Evolutionary conservation across 2,329 filamentous ascomycete species (phyloP).

Genomic region (Claviceps sp.): DNA sequence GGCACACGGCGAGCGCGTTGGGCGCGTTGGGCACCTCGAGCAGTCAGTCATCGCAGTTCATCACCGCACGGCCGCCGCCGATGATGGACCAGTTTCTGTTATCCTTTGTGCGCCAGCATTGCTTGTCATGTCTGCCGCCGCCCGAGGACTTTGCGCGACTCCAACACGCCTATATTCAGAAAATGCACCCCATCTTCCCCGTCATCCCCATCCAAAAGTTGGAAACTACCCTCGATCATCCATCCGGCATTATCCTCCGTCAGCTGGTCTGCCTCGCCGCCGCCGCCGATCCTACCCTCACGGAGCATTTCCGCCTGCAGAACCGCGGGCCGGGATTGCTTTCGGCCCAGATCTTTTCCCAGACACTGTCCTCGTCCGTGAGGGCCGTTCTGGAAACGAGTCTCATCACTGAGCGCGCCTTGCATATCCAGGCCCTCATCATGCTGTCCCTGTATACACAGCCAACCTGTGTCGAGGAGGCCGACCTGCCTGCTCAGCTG

Average conservation of each 20-base stretch:
- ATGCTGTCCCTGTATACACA: conserved; percentile 48
- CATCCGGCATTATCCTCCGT: conserved; percentile 30
- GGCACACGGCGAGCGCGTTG: conserved; percentile 26
- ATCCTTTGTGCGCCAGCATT: conserved; percentile 31
- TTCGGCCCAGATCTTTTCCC: conserved; percentile 33
- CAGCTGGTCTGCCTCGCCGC: conserved; percentile 44
- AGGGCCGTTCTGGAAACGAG: conserved; percentile 38
- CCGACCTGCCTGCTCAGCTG: conserved; percentile 39
- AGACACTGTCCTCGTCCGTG: conserved; percentile 33
- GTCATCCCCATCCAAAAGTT: conserved; percentile 29
- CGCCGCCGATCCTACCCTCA: conserved; percentile 33
- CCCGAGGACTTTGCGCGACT: conserved; percentile 31
- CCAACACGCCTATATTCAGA: conserved; percentile 32
- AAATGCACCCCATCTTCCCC: conserved; percentile 42
- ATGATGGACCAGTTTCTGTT: conserved; percentile 27
- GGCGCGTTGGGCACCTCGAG: conserved; percentile 12
- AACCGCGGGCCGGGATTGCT: conserved; percentile 25
- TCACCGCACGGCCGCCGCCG: conserved; percentile 23
- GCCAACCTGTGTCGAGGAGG: conserved; percentile 37
- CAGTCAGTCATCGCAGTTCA: conserved; percentile 21
- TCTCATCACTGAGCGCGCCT: conserved; percentile 38
- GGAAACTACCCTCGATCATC: conserved; percentile 15
- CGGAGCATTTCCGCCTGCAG: conserved; percentile 29
- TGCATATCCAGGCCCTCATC: conserved; percentile 39
- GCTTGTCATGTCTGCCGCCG: conserved; percentile 34